Evolutionary conservation across 2,329 filamentous ascomycete genomes (phyloP).

Genomic region (Aspergillus clavatus): DNA sequence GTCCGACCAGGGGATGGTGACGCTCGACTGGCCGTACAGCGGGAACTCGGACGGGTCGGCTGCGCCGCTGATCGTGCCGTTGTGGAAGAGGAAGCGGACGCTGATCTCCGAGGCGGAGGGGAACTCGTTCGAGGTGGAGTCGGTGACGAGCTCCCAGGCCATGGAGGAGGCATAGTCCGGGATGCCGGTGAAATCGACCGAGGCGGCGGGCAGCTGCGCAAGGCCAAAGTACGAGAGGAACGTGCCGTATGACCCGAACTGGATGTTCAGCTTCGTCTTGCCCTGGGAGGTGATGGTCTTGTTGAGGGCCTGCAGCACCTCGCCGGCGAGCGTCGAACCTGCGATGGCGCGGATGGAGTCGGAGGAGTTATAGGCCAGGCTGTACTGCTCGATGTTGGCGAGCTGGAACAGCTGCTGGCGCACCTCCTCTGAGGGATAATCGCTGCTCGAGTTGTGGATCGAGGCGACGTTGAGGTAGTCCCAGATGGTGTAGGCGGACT

Average conservation of each 20-base stretch:
- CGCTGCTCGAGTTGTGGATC: slow-evolving; percentile 55
- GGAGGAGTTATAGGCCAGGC: slow-evolving; percentile 69
- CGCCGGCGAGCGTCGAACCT: slow-evolving; percentile 62
- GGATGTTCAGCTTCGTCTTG: slow-evolving; percentile 45
- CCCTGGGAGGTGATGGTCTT: slow-evolving; percentile 35
- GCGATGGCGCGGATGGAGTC: slow-evolving; percentile 47
- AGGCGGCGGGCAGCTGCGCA: slow-evolving; percentile 46
- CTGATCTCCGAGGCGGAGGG: slow-evolving; percentile 48
- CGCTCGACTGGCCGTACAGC: slow-evolving; percentile 54
- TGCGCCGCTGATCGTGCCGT: slow-evolving; percentile 50
- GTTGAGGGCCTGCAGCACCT: slow-evolving; percentile 49
- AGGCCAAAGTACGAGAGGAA: slow-evolving; percentile 61
- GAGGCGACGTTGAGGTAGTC: slow-evolving; percentile 59
- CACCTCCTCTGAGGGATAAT: slow-evolving; percentile 57
- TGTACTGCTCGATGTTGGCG: slow-evolving; percentile 75
- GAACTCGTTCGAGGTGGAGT: slow-evolving; percentile 38
- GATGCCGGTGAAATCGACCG: slow-evolving; percentile 65
- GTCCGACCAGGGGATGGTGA: slow-evolving; percentile 60
- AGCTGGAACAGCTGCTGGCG: slow-evolving; percentile 64
- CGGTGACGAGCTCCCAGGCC: slow-evolving; percentile 67
- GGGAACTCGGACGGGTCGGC: slow-evolving; percentile 52
- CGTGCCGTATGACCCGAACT: slow-evolving; percentile 59
- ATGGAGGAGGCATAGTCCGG: slow-evolving; percentile 81
- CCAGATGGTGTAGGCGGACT: slow-evolving; percentile 63
- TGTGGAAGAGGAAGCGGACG: slow-evolving; percentile 60